Conservation (phyloP, 1,284 basidiomycete genomes). For the Leccinum insigne region DNA sequence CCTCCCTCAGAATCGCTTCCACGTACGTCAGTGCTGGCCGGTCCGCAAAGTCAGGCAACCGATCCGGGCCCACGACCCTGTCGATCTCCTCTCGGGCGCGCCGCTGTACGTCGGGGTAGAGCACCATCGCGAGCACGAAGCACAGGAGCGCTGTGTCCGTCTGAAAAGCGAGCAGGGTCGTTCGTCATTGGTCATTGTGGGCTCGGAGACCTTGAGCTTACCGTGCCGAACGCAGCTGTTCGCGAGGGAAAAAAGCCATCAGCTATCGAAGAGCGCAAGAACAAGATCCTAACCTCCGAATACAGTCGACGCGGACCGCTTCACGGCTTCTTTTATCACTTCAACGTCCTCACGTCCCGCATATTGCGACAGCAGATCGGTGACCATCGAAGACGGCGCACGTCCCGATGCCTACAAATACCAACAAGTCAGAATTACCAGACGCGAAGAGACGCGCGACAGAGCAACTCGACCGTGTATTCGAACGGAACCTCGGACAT, state of each 20-base stretch:
- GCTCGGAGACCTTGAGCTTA: neutral
- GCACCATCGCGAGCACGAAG: slow-evolving; percentile 13
- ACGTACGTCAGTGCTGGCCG: slow-evolving; percentile 8
- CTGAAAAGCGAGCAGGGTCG: neutral
- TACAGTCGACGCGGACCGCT: neutral
- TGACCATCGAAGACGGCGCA: slow-evolving; percentile 3
- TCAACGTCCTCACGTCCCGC: neutral
- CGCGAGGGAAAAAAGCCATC: neutral
- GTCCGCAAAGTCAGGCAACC: slow-evolving; percentile 7
- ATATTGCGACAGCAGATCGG: slow-evolving; percentile 2
- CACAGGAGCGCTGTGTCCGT: neutral
- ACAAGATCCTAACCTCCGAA: slow-evolving; percentile 3
- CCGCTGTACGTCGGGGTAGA: slow-evolving; percentile 7
- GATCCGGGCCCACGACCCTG: slow-evolving; percentile 3
- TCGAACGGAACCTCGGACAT: slow-evolving; percentile 7
- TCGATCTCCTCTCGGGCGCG: slow-evolving; percentile 14
- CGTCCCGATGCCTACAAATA: neutral
- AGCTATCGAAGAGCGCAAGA: neutral
- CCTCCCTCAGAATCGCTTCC: slow-evolving; percentile 10
- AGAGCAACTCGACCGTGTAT: neutral
- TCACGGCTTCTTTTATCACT: neutral
- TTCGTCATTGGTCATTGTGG: neutral
- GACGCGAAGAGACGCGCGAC: neutral
- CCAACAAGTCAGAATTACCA: neutral
- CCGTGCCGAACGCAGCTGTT: slow-evolving; percentile 3